These are phyloP conservation scores for Yamadazyma kanchanaburiensis DNA, from an alignment of 1,139 yeast species.

Conservation along the genomic window DNA sequence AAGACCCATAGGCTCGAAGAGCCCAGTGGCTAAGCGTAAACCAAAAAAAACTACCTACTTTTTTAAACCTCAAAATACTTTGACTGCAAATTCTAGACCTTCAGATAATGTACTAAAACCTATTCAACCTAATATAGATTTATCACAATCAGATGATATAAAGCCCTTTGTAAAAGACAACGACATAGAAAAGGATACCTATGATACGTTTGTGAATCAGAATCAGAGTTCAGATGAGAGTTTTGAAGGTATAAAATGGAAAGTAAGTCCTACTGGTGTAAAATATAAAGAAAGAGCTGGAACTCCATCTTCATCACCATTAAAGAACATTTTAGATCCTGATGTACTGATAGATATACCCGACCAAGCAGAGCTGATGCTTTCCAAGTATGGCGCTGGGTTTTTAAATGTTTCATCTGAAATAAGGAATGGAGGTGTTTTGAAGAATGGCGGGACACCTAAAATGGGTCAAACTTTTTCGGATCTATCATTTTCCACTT, in stretches of 20 bases:
- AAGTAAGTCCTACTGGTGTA: slow-evolving; percentile 24
- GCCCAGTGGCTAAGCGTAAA: slow-evolving; percentile 7
- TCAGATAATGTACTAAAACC: slow-evolving; percentile 1
- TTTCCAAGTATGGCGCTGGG: slow-evolving; percentile 37
- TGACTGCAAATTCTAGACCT: too few relatives aligned
- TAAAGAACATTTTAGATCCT: slow-evolving; percentile 18
- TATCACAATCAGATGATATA: neutral
- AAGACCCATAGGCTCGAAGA: neutral
- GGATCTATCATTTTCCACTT: slow-evolving; percentile 17
- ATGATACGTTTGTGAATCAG: slow-evolving; percentile 7
- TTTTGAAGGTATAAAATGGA: slow-evolving; percentile 43
- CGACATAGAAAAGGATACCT: too few relatives aligned
- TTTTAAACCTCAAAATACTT: slow-evolving; percentile 32
- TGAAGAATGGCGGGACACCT: too few relatives aligned
- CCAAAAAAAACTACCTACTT: slow-evolving; percentile 32
- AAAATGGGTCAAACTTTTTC: slow-evolving; percentile 23
- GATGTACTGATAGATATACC: neutral
- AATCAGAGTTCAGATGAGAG: slow-evolving; percentile 45
- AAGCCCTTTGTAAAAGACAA: too few relatives aligned
- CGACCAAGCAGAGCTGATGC: slow-evolving; percentile 34
- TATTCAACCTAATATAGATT: neutral
- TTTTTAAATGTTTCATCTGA: too few relatives aligned
- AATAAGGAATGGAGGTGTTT: too few relatives aligned
- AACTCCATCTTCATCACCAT: slow-evolving; percentile 31
- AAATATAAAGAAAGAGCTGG: slow-evolving; percentile 5